Conservation (phyloP, 2,329 filamentous ascomycete species). For the Aspergillus ibericus region DNA sequence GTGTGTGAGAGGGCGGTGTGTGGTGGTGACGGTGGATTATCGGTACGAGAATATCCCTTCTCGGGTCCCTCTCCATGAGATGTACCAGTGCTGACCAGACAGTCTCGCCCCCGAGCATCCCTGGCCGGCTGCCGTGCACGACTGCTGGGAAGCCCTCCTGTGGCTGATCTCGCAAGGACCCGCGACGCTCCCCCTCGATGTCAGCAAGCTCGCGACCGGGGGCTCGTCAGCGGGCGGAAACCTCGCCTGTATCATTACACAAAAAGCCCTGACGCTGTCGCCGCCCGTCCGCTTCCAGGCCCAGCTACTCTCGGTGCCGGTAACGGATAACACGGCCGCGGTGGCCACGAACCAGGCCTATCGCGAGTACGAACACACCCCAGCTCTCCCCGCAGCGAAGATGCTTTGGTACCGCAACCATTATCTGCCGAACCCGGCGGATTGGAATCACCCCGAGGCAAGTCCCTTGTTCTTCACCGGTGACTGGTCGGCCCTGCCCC, state of each 20-base stretch:
- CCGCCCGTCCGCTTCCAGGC: conserved; percentile 43
- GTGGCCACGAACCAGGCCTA: conserved; percentile 49
- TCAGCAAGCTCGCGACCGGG: conserved; percentile 48
- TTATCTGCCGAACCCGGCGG: conserved; percentile 52
- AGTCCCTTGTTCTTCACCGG: conserved; percentile 55
- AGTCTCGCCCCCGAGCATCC: conserved; percentile 59
- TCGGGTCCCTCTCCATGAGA: neutral
- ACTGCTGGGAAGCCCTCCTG: conserved; percentile 57
- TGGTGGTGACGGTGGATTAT: conserved; percentile 59
- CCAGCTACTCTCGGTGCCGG: conserved; percentile 59
- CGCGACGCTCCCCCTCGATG: conserved; percentile 43
- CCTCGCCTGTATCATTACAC: conserved; percentile 55
- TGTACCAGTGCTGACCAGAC: neutral
- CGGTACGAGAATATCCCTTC: conserved; percentile 38
- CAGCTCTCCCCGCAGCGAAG: conserved; percentile 56
- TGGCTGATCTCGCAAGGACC: conserved; percentile 46
- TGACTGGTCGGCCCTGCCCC: conserved; percentile 53
- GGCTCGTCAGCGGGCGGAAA: conserved; percentile 57
- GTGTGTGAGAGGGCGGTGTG: conserved; percentile 51
- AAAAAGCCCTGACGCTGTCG: conserved; percentile 46
- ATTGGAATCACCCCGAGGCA: conserved; percentile 54
- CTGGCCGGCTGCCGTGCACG: conserved; percentile 58
- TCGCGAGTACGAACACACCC: conserved; percentile 52
- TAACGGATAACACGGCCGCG: conserved; percentile 58
- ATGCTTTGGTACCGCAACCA: conserved; percentile 63